Conservation (phyloP, 2,329 filamentous ascomycete species). For the Didymosphaeria variabile region DNA sequence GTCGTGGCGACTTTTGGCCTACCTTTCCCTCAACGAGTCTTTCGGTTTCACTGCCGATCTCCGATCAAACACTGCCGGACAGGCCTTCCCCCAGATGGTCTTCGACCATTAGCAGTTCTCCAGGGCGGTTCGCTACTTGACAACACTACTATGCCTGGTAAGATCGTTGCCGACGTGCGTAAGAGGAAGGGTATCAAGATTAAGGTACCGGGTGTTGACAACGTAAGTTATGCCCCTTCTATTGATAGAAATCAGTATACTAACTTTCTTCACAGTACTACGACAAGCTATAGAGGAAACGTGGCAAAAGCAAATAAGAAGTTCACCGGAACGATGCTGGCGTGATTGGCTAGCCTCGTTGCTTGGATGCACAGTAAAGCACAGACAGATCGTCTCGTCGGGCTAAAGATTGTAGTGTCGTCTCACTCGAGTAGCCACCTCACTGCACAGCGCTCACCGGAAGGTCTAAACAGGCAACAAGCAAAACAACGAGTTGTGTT, state of each 20-base stretch:
- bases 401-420: too few relatives aligned
- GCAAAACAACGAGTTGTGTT: too few relatives aligned
- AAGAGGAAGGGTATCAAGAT: slow-evolving; percentile 99
- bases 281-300: slow-evolving; percentile 88
- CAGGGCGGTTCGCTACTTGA: slow-evolving; percentile 94
- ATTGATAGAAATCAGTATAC: slow-evolving; percentile 45
- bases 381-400: too few relatives aligned
- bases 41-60: slow-evolving; percentile 99
- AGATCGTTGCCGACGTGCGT: slow-evolving; percentile 87
- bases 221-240: slow-evolving; percentile 74
- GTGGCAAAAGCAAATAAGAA: slow-evolving; percentile 43
- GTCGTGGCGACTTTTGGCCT: slow-evolving; percentile 62
- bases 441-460: too few relatives aligned
- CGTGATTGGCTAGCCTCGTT: too few relatives aligned
- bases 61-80: slow-evolving; percentile 89
- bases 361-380: too few relatives aligned
- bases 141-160: slow-evolving; percentile 79
- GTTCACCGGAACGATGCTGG: too few relatives aligned
- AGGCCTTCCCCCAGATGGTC: slow-evolving; percentile 98
- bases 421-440: too few relatives aligned
- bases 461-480: too few relatives aligned
- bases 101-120: slow-evolving; percentile 99
- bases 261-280: slow-evolving; percentile 76
- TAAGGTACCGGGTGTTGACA: slow-evolving; percentile 89
- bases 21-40: slow-evolving; percentile 95